Conservation (phyloP, 2,329 filamentous ascomycete genomes). For the Alternaria postmessia region DNA sequence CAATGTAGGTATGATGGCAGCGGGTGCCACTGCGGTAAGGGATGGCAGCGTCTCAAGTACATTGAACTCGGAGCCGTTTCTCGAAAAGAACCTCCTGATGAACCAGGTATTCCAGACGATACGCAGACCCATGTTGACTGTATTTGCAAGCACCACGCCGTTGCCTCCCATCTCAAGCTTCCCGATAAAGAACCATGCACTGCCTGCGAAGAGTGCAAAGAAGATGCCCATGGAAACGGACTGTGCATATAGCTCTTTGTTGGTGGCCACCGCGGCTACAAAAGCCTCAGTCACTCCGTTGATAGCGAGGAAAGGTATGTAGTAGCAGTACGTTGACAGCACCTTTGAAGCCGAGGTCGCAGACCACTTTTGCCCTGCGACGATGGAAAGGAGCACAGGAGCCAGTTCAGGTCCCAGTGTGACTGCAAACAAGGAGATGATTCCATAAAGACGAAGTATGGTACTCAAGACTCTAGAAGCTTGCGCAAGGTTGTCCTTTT, state of each 20-base stretch:
- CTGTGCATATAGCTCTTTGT: constrained; percentile 77
- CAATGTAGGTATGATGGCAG: constrained; percentile 48
- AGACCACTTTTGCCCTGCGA: constrained; percentile 82
- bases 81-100: constrained; percentile 59
- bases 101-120: constrained; percentile 83
- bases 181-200: constrained; percentile 78
- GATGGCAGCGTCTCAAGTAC: constrained; percentile 31
- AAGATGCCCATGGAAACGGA: constrained; percentile 85
- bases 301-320: constrained; percentile 88
- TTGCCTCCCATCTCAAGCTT: constrained; percentile 74
- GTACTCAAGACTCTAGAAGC: constrained; percentile 64
- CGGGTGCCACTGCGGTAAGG: constrained; percentile 46
- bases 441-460: constrained; percentile 75
- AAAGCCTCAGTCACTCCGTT: constrained; percentile 95
- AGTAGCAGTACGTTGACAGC: constrained; percentile 85
- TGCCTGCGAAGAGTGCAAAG: constrained; percentile 75
- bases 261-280: constrained; percentile 83
- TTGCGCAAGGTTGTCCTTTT: constrained; percentile 45
- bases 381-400: constrained; percentile 73
- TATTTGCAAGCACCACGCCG: constrained; percentile 86
- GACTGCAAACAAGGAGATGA: constrained; percentile 74
- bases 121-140: constrained; percentile 86
- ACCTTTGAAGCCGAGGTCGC: constrained; percentile 75
- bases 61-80: constrained; percentile 28
- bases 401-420: constrained; percentile 79